These are phyloP conservation scores for Polyporus tsugae DNA, from an alignment of 1,284 basidiomycete genomes.

Conservation along the genomic window DNA sequence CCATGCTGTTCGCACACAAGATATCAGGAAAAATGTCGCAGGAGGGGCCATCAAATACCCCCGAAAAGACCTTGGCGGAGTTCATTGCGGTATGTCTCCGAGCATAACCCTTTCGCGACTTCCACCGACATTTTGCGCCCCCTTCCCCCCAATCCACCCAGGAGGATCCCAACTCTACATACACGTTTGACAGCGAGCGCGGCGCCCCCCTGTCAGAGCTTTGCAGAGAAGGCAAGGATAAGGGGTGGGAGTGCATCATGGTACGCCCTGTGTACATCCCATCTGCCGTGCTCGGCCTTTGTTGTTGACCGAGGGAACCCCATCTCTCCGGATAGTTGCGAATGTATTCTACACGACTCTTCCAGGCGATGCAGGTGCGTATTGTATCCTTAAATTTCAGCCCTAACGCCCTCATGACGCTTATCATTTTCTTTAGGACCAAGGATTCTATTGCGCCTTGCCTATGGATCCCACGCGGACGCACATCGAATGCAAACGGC, in stretches of 20 bases:
- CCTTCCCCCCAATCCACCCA: slow-evolving; percentile 33
- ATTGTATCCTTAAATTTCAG: slow-evolving; percentile 22
- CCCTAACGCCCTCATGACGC: slow-evolving; percentile 11
- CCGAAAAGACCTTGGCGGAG: slow-evolving; percentile 39
- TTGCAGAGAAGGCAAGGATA: slow-evolving; percentile 60
- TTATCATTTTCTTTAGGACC: slow-evolving; percentile 46
- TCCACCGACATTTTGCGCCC: not conserved
- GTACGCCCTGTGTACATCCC: slow-evolving; percentile 48
- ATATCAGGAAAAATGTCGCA: slow-evolving; percentile 37
- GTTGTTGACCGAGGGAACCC: slow-evolving; percentile 13
- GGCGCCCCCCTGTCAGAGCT: slow-evolving; percentile 68
- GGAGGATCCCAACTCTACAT: slow-evolving; percentile 58
- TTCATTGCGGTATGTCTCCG: slow-evolving; percentile 42
- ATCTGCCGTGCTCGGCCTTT: not conserved
- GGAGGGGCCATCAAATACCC: slow-evolving; percentile 27
- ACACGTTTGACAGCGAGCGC: slow-evolving; percentile 69
- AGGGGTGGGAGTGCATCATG: slow-evolving; percentile 65
- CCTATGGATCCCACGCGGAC: slow-evolving; percentile 78
- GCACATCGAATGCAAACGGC: slow-evolving; percentile 77
- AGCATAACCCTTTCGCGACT: too few relatives aligned
- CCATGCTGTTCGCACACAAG: slow-evolving; percentile 40
- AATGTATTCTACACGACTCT: slow-evolving; percentile 73
- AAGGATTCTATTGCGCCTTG: slow-evolving; percentile 79
- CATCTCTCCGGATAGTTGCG: slow-evolving; percentile 54
- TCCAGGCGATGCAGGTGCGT: slow-evolving; percentile 81